Base-by-base conservation (phyloP, 2,329 filamentous ascomycete species). In the Ophiostoma tasmaniense region DNA sequence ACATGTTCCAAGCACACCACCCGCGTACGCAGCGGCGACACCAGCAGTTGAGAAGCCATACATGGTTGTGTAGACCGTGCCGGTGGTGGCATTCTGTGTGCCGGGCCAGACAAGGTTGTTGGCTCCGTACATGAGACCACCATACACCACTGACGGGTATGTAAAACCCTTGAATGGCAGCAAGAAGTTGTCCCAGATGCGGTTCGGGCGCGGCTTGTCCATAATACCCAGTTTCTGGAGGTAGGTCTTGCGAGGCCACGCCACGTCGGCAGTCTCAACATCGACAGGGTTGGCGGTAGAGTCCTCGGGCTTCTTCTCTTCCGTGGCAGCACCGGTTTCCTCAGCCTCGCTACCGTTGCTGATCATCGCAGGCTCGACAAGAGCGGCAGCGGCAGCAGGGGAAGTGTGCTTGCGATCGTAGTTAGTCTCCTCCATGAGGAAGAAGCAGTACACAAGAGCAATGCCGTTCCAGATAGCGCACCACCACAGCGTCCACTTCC, bases 371-470 rank as follows among this genome's bases (percentile, higher is more conserved):
- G 61, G 33, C 30, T 37, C 61, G 2, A 33, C 5, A 6, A n/a
- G n/a, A n/a, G 20, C 11, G 7, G 17, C 61, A 2, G 22, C 10
- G 30, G 37, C 10, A 1, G 64, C 22, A 13, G 35, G 37, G 8
- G 10, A 2, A 8, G 55, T 61, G 13, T 65, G 64, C 22, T 35
- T n/a, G 11, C 82, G 80, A 66, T 78, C 75, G 73, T 83, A 86
- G 74, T 84, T 87, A 5, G 85, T 87, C 75, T 88, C 86, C 75
- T 88, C 86, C 79, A 87, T 82, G 74, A 84, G 82, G 73, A 88
- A 83, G 76, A 86, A 87, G 1, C 83, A 76, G 72, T 85, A 79
- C n/a, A 87, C 73, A 42, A 84, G 81, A 7, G 77, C 79, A 1
- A 82, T 75, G 0, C 76, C 84, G 4, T 77, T 75, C 72, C 87